Evolutionary conservation across 2,329 filamentous ascomycete species (phyloP).

Genomic region (Acrodontium crateriforme): DNA sequence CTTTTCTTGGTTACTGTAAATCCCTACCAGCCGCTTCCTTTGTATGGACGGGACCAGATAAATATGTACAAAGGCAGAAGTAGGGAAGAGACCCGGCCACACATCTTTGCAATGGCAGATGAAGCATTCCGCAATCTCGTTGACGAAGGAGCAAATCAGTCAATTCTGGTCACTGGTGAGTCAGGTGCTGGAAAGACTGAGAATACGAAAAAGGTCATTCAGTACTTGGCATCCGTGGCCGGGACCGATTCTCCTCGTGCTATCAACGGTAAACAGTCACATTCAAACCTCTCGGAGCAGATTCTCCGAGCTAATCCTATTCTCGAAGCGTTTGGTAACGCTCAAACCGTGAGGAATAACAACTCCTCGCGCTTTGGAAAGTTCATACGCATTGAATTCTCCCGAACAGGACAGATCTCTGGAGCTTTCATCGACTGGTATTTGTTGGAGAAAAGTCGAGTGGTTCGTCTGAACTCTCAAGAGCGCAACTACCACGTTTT

Average conservation of each 20-base stretch:
- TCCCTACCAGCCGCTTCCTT: constrained; percentile 85
- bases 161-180: constrained; percentile 93
- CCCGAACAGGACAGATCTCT: constrained; percentile 71
- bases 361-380: constrained; percentile 98
- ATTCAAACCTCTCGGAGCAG: constrained; percentile 86
- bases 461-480: constrained; percentile 72
- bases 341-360: constrained; percentile 93
- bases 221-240: constrained; percentile 91
- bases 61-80: constrained; percentile 93
- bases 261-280: constrained; percentile 47
- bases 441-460: constrained; percentile 91
- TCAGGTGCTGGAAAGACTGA: constrained; percentile 97
- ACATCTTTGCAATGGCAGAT: constrained; percentile 96
- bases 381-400: constrained; percentile 96
- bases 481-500: constrained; percentile 97
- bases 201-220: constrained; percentile 98
- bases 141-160: constrained; percentile 90
- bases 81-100: constrained; percentile 87
- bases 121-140: constrained; percentile 91
- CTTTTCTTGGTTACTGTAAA: constrained; percentile 95
- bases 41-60: constrained; percentile 92
- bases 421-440: constrained; percentile 99
- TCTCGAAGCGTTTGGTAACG: constrained; percentile 93
- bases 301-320: constrained; percentile 95
- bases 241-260: constrained; percentile 58